Evolutionary conservation across 2,329 filamentous ascomycete species (phyloP), one percentile per base, ranked within the genome.

Genomic region (Helotiales sp.): DNA sequence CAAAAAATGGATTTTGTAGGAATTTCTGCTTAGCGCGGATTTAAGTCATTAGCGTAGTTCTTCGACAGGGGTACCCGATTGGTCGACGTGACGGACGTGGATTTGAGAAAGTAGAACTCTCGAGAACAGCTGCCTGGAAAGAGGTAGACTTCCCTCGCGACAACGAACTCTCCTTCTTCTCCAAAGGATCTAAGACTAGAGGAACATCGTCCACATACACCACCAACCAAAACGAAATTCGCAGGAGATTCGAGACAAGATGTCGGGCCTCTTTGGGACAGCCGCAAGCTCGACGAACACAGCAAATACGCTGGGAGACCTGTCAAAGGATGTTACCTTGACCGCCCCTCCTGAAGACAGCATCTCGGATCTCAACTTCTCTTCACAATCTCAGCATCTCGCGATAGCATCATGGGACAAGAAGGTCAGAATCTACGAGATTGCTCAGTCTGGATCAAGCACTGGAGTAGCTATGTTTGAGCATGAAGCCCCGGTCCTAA

Each of bases 331-430:
- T 74, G 86, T 98, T 54, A 82, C 88, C 54, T 79, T 99, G 55
- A 82, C 78, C 59, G 83, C 87, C 63, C 89, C 90, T 13, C 95
- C 95, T 22, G 87, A 91, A 66, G 95, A 99, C 76, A 90, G 89
- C 74, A 89, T 98, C 70, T 93, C 93, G 33, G 91, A 92, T 71
- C 81, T 99, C 59, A 79, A 85, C 49, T 99, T 97, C 77, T 93
- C 89, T 13, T 85, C 88, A 1, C 80, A 80, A 53, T 82, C 77
- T 65, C 91, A 98, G 68, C 89, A 96, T 72, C 81, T 99, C 17
- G 92, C 93, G 24, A 90, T 97, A 33, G 80, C 91, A 48, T 96
- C 91, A 68, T 99, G 95, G 95, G 95, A 99, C 76, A 96, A 96
- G 79, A 96, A 96, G 74, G 91, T 98, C 63, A 89, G 93, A 70